Evolutionary conservation across 129 eudicot species (phyloP).

Genomic region (Flaveria brownii): DNA sequence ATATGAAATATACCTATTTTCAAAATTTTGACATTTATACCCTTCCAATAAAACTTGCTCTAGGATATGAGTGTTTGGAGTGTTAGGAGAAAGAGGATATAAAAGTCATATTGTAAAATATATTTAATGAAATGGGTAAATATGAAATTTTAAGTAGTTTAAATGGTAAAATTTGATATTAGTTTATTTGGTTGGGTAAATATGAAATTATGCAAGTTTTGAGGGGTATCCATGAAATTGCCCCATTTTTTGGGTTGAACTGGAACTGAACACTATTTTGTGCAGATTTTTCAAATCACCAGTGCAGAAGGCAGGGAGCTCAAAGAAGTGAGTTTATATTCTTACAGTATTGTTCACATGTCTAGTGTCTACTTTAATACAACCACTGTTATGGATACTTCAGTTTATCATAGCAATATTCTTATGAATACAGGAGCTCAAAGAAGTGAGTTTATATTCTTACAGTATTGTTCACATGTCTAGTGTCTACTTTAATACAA

Average conservation of each 20-base stretch:
- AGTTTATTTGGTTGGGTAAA: no score
- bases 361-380: neutral
- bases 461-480: neutral
- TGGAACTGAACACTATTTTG: conserved; percentile 20
- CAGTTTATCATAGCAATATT: neutral
- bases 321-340: conserved; percentile 48
- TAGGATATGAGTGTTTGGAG: no score
- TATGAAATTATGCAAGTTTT: no score
- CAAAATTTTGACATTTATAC: no score
- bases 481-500: neutral
- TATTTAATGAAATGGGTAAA: no score
- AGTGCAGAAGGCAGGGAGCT: conserved; percentile 41
- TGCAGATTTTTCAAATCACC: conserved; percentile 78
- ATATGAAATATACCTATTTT: no score
- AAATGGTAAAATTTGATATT: no score
- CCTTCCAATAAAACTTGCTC: no score
- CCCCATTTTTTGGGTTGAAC: neutral
- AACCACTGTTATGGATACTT: neutral
- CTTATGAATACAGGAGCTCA: neutral
- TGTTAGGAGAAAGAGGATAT: no score
- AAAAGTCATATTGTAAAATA: no score
- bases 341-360: neutral
- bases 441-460: conserved; percentile 49
- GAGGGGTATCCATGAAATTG: no score
- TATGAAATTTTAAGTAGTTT: no score